Conservation (phyloP, 192 early-diverging fungal genomes). For the Anaeromyces robustus region DNA sequence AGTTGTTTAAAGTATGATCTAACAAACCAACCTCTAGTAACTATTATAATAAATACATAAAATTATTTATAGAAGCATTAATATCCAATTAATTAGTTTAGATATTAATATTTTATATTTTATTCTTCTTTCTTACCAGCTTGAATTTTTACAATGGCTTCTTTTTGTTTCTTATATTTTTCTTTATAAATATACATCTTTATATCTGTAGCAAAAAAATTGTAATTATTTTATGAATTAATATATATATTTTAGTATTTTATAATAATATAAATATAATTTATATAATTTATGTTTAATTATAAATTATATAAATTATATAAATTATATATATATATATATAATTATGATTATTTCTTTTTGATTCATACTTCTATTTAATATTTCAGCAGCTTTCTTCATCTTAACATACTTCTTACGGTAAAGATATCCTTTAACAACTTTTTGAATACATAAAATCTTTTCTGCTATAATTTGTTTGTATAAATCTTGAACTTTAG, state of each 20-base stretch:
- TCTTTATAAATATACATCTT: slow-evolving; percentile 19
- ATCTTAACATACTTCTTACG: slow-evolving; percentile 16
- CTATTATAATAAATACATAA: background rate
- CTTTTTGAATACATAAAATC: slow-evolving; percentile 21
- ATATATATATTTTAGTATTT: background rate
- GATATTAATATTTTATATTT: background rate
- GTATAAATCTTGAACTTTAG: slow-evolving; percentile 11
- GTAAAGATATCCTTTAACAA: slow-evolving; percentile 18
- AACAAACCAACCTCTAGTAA: slow-evolving; percentile 29
- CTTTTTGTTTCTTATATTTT: slow-evolving; percentile 15
- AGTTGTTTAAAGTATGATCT: slow-evolving; percentile 10
- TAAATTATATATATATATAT: background rate
- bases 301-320: background rate
- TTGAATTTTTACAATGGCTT: slow-evolving; percentile 29
- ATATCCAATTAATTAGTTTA: background rate
- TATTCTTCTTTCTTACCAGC: slow-evolving; percentile 12
- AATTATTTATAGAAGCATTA: no score
- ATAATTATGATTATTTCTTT: no score
- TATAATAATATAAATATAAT: background rate
- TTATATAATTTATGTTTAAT: background rate
- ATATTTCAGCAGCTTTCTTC: slow-evolving; percentile 11
- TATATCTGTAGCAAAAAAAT: slow-evolving; percentile 5
- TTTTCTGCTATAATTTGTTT: slow-evolving; percentile 18
- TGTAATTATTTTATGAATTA: no score
- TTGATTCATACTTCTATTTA: slow-evolving; percentile 25